A percentile compares a stretch with the other conserved stretches of the same genome.
These are phyloP conservation scores for Saccharomycopsis amapae DNA, from an alignment of 805 yeast genomes.

Conservation along the genomic window DNA sequence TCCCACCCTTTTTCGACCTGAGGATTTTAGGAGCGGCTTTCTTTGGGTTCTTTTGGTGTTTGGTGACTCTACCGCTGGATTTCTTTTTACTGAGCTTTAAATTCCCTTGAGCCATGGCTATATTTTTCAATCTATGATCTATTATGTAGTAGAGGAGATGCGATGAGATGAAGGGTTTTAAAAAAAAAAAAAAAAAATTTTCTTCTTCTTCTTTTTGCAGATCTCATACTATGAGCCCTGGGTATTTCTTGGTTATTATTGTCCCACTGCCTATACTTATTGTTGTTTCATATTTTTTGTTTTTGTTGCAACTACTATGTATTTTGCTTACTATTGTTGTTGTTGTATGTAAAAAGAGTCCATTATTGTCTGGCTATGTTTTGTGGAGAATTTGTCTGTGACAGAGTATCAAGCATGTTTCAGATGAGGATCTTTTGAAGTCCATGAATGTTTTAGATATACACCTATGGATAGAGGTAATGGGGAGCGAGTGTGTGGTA, in stretches of 20 bases:
- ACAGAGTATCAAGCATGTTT: no score
- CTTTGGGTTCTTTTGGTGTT: constrained; percentile 34
- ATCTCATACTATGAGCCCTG: no score
- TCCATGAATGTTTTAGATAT: no score
- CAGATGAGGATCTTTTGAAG: no score
- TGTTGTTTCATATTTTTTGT: no score
- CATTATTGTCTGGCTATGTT: no score
- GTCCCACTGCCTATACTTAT: no score
- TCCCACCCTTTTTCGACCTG: constrained; percentile 34
- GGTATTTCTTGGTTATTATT: no score
- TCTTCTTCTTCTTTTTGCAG: background rate
- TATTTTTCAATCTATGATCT: background rate
- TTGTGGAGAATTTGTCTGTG: no score
- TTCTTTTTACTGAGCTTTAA: constrained; percentile 30
- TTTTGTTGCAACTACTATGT: background rate
- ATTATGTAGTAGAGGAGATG: background rate
- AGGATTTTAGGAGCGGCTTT: constrained; percentile 37
- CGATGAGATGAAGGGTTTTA: background rate
- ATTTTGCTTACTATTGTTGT: background rate
- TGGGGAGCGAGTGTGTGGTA: no score
- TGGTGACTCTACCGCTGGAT: constrained; percentile 38
- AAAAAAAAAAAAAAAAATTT: background rate
- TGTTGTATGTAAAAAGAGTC: no score
- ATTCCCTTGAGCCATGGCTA: constrained; percentile 41
- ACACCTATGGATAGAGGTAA: no score